phyloP scores from a whole-genome alignment of 2,329 filamentous ascomycete genomes.

The Aspergillus oerlinghausenensis region DNA sequence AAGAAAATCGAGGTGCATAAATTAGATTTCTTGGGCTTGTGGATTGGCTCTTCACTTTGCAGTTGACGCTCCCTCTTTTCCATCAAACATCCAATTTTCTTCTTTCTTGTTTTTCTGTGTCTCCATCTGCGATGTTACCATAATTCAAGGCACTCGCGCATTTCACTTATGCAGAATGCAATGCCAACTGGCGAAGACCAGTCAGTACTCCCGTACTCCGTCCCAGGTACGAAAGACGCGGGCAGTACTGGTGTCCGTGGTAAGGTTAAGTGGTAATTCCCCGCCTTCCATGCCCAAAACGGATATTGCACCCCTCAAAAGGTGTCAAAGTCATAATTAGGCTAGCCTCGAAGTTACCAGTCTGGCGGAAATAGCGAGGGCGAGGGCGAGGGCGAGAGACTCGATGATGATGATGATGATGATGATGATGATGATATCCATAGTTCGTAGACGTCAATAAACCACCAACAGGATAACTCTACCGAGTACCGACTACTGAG shows the following conservation, averaged over 20 bases:
- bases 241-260: background rate
- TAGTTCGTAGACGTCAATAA: background rate
- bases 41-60: background rate
- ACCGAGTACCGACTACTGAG: too few relatives aligned
- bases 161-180: background rate
- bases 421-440: background rate
- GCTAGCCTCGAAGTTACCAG: background rate
- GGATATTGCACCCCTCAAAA: background rate
- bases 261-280: background rate
- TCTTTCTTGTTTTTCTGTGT: slow-evolving; percentile 1
- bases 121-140: background rate
- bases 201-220: too few relatives aligned
- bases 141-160: too few relatives aligned
- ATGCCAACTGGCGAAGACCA: background rate
- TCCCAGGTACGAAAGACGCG: background rate
- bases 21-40: background rate
- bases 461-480: background rate
- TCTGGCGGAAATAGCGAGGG: background rate
- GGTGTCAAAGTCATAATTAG: background rate
- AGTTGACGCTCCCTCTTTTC: background rate
- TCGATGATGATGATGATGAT: too few relatives aligned
- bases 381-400: too few relatives aligned
- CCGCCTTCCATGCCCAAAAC: background rate
- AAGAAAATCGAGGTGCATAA: slow-evolving; percentile 1
- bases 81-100: background rate